phyloP scores from a whole-genome alignment of 2,329 filamentous ascomycete species.

The Colletotrichum liaoningense region DNA sequence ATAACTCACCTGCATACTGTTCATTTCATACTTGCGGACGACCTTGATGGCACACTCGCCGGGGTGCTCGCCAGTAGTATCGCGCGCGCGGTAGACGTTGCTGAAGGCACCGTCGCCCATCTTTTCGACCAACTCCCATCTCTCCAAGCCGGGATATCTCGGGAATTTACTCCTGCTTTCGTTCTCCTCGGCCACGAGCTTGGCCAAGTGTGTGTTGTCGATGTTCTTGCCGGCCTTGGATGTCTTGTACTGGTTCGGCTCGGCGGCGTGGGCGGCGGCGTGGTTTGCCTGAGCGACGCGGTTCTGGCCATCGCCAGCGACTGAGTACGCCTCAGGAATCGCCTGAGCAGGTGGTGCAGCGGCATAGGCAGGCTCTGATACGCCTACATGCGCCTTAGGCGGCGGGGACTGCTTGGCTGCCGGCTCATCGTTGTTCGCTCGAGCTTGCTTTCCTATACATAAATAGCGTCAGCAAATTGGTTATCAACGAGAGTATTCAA shows the following conservation, averaged over 20 bases:
- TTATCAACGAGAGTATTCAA: constrained; percentile 27
- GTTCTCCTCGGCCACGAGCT: constrained; percentile 92
- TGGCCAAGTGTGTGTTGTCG: constrained; percentile 79
- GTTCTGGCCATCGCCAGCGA: constrained; percentile 70
- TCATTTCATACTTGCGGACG: constrained; percentile 99
- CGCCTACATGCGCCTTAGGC: constrained; percentile 65
- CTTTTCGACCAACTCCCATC: constrained; percentile 91
- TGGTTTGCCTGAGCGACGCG: constrained; percentile 76
- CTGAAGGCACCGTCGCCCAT: constrained; percentile 99
- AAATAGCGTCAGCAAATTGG: neutral
- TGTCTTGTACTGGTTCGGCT: constrained; percentile 67
- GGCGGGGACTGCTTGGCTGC: constrained; percentile 62
- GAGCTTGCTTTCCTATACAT: constrained; percentile 83
- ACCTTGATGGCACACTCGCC: constrained; percentile 97
- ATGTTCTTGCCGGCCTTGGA: constrained; percentile 46
- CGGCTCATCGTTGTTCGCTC: constrained; percentile 67
- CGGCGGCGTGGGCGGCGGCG: constrained; percentile 71
- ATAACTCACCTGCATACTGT: constrained; percentile 92
- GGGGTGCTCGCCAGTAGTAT: constrained; percentile 72
- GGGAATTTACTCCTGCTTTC: constrained; percentile 88
- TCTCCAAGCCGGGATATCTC: constrained; percentile 81
- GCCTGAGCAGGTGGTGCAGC: constrained; percentile 51
- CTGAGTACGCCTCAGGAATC: constrained; percentile 72
- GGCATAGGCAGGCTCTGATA: constrained; percentile 59
- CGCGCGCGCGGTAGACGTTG: constrained; percentile 93